Evolutionary conservation across 805 yeast genomes (phyloP), one percentile per base, ranked within the genome.

Genomic region (Cyberlindnera saturnus): DNA sequence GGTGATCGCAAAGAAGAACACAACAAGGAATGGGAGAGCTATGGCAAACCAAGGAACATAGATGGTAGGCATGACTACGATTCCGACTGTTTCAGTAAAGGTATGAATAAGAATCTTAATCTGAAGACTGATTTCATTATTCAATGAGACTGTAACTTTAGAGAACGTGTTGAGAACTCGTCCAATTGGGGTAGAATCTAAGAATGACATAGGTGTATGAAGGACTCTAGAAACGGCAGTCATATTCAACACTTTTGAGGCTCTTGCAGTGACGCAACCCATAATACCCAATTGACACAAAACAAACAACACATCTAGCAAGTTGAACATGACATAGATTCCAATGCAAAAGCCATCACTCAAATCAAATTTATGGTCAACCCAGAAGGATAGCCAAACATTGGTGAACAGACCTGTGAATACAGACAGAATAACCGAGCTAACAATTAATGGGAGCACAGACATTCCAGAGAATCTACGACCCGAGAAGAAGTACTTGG

Each of bases 151-250:
- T 0, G 91, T 82, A 60, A 87, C 96, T 53, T 86, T 85, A 2
- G 95, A 82, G 61, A 87, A 88, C 51, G 96, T 70, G 63, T 86
- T 88, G 60, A 89, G 67, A 45, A 88, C 80, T 51, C 96, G n/a
- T 2, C 96, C 96, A 70, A 86, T 73, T 15, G 96, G 96, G 0
- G 95, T 85, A 9, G 87, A 79, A 57, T 89, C 96, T 64, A 87
- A 73, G 59, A 77, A 89, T 1, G 81, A 64, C 90, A 86, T 86
- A 38, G 95, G 95, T 2, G 93, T 80, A 46, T 81, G 81, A 46
- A 88, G 65, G n/a, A 88, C 69, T 32, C 69, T 73, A 36, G 70
- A 62, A 41, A 81, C 69, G 0, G 95, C 89, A 40, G 54, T 52
- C 34, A 81, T 65, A 56, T 87, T 87, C 57, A 88, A 66, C 14